Evolutionary conservation across 2,329 filamentous ascomycete species (phyloP), one percentile per base, ranked within the genome.

Genomic region (Aspergillus candidus): DNA sequence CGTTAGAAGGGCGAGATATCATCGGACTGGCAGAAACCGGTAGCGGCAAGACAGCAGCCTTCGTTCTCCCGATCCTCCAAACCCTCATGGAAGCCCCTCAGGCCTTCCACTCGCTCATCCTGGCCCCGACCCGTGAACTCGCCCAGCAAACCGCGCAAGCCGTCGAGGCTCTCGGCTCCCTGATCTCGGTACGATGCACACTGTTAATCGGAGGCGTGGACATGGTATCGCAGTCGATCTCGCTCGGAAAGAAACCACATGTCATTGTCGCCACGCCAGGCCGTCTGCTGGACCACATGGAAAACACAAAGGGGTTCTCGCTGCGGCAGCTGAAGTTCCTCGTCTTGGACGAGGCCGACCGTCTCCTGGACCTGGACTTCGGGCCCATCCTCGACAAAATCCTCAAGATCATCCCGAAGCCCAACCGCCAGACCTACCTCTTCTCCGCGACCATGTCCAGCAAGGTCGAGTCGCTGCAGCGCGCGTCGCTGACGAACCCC

Each of bases 281-380:
- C 41, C 81, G 91, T 44, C 72, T 96, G 15, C 74, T 96, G 4
- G 93, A 97, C 59, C 93, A 98, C 57, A 72, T 97, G 7, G 89
- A 97, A 64, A 95, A 95, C 69, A 98, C 93, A 2, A 96, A 95
- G 67, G 91, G 93, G 10, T 97, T 98, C 69, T 90, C 85, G 2
- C 72, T 97, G 38, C 79, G 85, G 27, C 77, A 78, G 4, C 73
- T 96, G 32, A 90, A 90, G 60, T 95, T 91, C 61, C 74, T 97
- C 3, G 90, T 96, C 49, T 89, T 97, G 80, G 91, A 96, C 61
- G 91, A 96, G 70, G 91, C 91, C 17, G 91, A 97, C 65, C 77
- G 90, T 46, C 76, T 97, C 8, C 78, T 97, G 2, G 93, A 98
- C 61, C 83, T 96, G 63, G 90, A 96, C 65, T 97, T 97, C 55